Percentiles rank a stretch among this genome's conserved stretches.
Evolutionary conservation across 1,284 basidiomycete species (phyloP).

Genomic region (Austroboletus rostrupii): DNA sequence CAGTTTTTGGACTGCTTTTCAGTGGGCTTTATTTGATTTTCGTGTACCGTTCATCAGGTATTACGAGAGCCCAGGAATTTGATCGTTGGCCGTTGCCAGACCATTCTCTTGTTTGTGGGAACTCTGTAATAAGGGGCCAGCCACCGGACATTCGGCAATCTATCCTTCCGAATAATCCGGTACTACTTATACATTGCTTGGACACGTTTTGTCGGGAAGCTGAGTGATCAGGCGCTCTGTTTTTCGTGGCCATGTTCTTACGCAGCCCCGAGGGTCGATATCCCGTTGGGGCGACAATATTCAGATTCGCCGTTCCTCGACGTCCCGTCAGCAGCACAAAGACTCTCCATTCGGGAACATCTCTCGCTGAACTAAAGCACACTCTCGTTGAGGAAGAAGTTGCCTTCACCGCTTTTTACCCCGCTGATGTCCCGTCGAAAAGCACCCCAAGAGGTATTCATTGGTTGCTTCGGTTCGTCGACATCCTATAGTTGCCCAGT

Average conservation of each 20-base stretch:
- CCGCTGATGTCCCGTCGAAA: constrained; percentile 36
- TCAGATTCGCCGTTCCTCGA: constrained; percentile 41
- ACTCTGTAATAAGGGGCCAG: too few relatives aligned
- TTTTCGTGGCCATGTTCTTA: constrained; percentile 33
- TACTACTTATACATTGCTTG: too few relatives aligned
- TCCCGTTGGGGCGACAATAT: constrained; percentile 53
- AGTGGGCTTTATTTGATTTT: too few relatives aligned
- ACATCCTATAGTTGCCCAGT: background rate
- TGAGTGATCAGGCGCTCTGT: background rate
- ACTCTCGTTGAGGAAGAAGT: constrained; percentile 53
- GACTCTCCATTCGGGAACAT: constrained; percentile 22
- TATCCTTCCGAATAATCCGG: too few relatives aligned
- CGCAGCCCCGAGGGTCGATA: constrained; percentile 41
- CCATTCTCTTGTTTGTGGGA: too few relatives aligned
- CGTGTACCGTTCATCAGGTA: too few relatives aligned
- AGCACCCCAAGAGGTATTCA: constrained; percentile 38
- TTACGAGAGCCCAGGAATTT: too few relatives aligned
- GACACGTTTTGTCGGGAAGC: too few relatives aligned
- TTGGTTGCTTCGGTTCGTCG: constrained; percentile 51
- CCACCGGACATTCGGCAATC: too few relatives aligned
- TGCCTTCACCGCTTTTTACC: constrained; percentile 59
- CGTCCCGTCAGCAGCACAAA: constrained; percentile 37
- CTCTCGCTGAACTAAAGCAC: constrained; percentile 25
- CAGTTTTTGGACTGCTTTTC: too few relatives aligned
- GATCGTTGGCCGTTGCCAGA: too few relatives aligned